These are phyloP conservation scores for Beauveria brongniartii DNA, from an alignment of 2,329 filamentous ascomycete genomes.

Conservation along the genomic window DNA sequence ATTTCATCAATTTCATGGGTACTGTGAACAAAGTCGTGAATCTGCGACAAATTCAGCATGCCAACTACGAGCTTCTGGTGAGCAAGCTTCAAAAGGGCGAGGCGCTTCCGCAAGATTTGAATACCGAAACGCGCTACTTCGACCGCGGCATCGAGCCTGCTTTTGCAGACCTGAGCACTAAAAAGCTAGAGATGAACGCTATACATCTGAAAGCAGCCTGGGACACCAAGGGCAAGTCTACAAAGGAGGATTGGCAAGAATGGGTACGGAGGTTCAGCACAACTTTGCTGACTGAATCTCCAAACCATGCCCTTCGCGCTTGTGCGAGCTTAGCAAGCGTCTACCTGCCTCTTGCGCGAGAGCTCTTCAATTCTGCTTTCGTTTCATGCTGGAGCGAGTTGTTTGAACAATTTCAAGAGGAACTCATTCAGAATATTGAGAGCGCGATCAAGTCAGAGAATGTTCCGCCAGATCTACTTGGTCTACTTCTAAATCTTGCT, in stretches of 20 bases:
- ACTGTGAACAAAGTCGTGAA: slow-evolving; percentile 85
- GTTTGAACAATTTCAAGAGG: slow-evolving; percentile 94
- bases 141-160: slow-evolving; percentile 72
- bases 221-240: slow-evolving; percentile 95
- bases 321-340: slow-evolving; percentile 87
- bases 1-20: slow-evolving; percentile 89
- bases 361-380: slow-evolving; percentile 97
- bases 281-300: slow-evolving; percentile 87
- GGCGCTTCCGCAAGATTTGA: slow-evolving; percentile 88
- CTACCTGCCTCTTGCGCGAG: slow-evolving; percentile 83
- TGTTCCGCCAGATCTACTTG: slow-evolving; percentile 90
- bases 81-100: slow-evolving; percentile 93
- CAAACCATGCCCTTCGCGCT: slow-evolving; percentile 87
- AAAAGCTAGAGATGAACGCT: slow-evolving; percentile 95
- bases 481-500: slow-evolving; percentile 87
- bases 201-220: slow-evolving; percentile 95
- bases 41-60: slow-evolving; percentile 73
- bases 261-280: slow-evolving; percentile 97
- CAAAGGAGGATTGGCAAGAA: slow-evolving; percentile 97
- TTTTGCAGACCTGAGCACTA: slow-evolving; percentile 76
- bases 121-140: slow-evolving; percentile 72
- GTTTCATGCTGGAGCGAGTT: slow-evolving; percentile 98
- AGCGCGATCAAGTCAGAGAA: slow-evolving; percentile 91
- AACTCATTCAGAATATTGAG: slow-evolving; percentile 91
- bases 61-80: slow-evolving; percentile 86